Evolutionary conservation across 345 rosid species (phyloP).

Genomic region (Pistacia integerrima): DNA sequence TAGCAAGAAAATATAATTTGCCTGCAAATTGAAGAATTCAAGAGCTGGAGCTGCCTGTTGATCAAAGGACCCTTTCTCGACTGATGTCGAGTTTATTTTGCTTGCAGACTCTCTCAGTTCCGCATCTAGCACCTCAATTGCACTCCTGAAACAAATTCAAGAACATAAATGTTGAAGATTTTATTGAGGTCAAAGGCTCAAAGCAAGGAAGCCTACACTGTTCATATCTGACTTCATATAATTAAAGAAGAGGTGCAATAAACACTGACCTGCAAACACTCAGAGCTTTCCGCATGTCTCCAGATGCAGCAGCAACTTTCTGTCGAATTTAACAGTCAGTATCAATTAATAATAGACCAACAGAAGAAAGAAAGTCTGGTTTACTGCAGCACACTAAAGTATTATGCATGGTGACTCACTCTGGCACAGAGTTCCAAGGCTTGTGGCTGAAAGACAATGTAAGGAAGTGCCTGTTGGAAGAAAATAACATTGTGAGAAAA

Average conservation of each 20-base stretch:
- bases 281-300: constrained; percentile 96
- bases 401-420: constrained; percentile 48
- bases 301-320: constrained; percentile 96
- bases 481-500: constrained; percentile 15
- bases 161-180: not conserved
- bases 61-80: constrained; percentile 25
- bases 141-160: constrained; percentile 55
- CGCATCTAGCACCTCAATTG: constrained; percentile 72
- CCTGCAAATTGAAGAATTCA: constrained; percentile 26
- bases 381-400: not conserved
- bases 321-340: constrained; percentile 31
- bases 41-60: constrained; percentile 29
- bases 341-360: constrained; percentile 7
- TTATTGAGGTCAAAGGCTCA: constrained; percentile 6
- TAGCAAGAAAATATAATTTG: constrained; percentile 23
- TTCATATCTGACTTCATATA: not conserved
- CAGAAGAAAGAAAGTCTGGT: constrained; percentile 6
- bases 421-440: constrained; percentile 96
- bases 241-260: not conserved
- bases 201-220: not conserved
- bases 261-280: constrained; percentile 72
- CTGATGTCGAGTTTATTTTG: constrained; percentile 23
- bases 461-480: constrained; percentile 59
- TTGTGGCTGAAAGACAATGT: constrained; percentile 63
- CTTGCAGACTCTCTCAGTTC: constrained; percentile 52